Base-by-base conservation (phyloP, 1,284 basidiomycete species). In the Pseudozyma sp. region DNA sequence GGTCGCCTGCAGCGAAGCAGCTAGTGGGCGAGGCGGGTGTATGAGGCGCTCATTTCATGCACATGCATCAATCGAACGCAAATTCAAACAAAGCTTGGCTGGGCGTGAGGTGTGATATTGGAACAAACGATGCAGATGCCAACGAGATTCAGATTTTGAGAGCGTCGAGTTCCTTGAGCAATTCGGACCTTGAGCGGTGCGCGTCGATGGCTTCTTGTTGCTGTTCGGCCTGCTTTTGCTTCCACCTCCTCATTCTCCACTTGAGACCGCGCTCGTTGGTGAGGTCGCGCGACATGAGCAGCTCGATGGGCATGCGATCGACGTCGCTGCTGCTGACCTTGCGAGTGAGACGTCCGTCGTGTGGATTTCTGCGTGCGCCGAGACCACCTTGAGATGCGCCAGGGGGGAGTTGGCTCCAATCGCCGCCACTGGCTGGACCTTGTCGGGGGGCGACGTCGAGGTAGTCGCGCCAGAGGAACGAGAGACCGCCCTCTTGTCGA, bases 281-380 rank as follows among this genome's bases (percentile, higher is more conserved):
- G 16, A 84, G 72, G 33, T 84, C 82, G 17, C 70, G 59, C 35
- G 63, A 44, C 82, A 84, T 84, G 50, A 84, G 70, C 35, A 84
- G 61, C 58, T 84, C 82, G 52, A 84, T 78, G 17, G 82, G 82
- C 81, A 82, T 80, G 17, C 70, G 61, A 54, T 84, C 80, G 6
- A 82, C 63, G 19, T 82, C 78, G 59, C 63, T 64, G 37, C 68
- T 63, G 42, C 53, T 62, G 45, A 79, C 56, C 7, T 55, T 55
- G 4, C 65, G 40, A 16, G 63, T 56, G 19, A 77, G 73, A 43
- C 64, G 68, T 3, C 77, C 77, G 16, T 61, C 66, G 19, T 43
- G 56, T 4, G 56, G 63, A 42, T 56, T 59, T 51, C 75, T 40
- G 8, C 48, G 49, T 13, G 62, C 59, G 31, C 64, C 64, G 16